Evolutionary conservation across 805 yeast species (phyloP).

Genomic region (Metschnikowia picachoensis): DNA sequence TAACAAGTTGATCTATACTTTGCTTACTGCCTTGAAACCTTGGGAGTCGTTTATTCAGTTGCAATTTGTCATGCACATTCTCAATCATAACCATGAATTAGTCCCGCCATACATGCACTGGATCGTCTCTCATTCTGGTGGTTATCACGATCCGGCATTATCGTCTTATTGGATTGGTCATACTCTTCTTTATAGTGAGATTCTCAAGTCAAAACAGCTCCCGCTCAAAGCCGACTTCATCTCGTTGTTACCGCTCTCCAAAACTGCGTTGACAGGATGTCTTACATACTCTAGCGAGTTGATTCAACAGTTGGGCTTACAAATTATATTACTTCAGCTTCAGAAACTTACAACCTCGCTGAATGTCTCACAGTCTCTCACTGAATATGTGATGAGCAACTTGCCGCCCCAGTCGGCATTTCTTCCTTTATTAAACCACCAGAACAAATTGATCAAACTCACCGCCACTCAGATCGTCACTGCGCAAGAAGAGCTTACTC

Average conservation of each 20-base stretch:
- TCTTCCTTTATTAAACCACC: slow-evolving; percentile 41
- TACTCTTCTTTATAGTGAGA: slow-evolving; percentile 55
- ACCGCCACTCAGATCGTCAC: slow-evolving; percentile 45
- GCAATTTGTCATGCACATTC: slow-evolving; percentile 47
- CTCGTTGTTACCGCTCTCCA: slow-evolving; percentile 62
- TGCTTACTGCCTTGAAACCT: slow-evolving; percentile 68
- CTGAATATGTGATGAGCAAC: slow-evolving; percentile 23
- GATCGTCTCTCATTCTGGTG: slow-evolving; percentile 52
- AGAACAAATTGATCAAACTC: slow-evolving; percentile 42
- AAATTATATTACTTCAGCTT: slow-evolving; percentile 59
- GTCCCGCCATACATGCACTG: slow-evolving; percentile 65
- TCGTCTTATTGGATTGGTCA: slow-evolving; percentile 82
- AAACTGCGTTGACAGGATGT: slow-evolving; percentile 54
- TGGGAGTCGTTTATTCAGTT: slow-evolving; percentile 72
- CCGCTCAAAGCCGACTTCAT: slow-evolving; percentile 53
- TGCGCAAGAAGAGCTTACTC: slow-evolving; percentile 23
- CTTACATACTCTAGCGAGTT: slow-evolving; percentile 44
- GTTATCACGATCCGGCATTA: slow-evolving; percentile 73
- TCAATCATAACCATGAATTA: slow-evolving; percentile 61
- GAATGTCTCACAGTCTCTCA: slow-evolving; percentile 22
- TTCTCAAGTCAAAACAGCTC: slow-evolving; percentile 50
- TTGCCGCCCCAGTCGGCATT: slow-evolving; percentile 45
- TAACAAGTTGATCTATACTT: slow-evolving; percentile 62
- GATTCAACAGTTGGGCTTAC: slow-evolving; percentile 61
- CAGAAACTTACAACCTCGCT: slow-evolving; percentile 25